Conservation (phyloP, 192 early-diverging fungal genomes). For the Rhizophagus clarus region DNA sequence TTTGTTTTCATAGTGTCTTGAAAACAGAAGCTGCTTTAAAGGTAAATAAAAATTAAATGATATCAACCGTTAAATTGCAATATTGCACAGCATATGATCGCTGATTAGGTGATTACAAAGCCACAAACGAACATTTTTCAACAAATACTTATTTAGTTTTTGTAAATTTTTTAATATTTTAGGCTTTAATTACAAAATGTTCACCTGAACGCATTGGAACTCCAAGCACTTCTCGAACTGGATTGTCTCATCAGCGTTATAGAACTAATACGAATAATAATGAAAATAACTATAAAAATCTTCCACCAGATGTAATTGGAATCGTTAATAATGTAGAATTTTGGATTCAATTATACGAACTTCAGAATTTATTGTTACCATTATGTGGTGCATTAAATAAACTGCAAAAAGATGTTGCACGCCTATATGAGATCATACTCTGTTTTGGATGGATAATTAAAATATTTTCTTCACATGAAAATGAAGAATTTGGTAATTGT, state of each 20-base stretch:
- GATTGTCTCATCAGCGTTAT: background rate
- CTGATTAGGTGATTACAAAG: too few relatives aligned
- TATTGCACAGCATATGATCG: too few relatives aligned
- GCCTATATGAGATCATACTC: background rate
- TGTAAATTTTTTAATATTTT: background rate
- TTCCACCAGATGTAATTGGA: background rate
- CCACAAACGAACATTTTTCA: too few relatives aligned
- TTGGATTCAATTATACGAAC: background rate
- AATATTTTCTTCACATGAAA: background rate
- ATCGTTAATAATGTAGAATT: conserved; percentile 3
- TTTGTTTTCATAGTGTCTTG: conserved; percentile 9
- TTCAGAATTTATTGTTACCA: conserved; percentile 4
- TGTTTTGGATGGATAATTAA: conserved; percentile 10
- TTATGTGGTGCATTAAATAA: conserved; percentile 16
- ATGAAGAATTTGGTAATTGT: conserved; percentile 13
- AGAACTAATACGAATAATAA: background rate
- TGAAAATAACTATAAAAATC: background rate
- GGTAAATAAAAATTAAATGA: too few relatives aligned
- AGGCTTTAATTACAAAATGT: background rate
- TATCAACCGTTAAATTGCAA: too few relatives aligned
- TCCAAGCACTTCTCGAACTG: background rate
- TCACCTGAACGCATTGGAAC: background rate
- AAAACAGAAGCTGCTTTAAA: conserved; percentile 9
- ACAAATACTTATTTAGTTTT: too few relatives aligned
- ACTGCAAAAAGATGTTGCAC: background rate